A percentile compares a stretch with the other conserved stretches of the same genome.
Evolutionary conservation across 2,329 filamentous ascomycete genomes (phyloP).

Genomic region (Pseudopithomyces maydicus): DNA sequence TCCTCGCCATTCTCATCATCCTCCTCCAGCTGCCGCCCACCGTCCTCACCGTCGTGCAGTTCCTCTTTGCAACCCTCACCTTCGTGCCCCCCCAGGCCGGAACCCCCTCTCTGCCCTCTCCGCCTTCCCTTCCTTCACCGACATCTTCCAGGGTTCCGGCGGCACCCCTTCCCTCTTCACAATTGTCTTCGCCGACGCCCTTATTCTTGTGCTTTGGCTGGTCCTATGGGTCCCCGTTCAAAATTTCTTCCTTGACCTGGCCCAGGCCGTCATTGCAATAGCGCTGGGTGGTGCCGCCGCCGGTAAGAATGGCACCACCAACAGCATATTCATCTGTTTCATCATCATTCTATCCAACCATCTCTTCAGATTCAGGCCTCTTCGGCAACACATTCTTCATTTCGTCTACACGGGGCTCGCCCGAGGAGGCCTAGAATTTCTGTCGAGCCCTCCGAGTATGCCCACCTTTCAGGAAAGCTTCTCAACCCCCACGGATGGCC

Average conservation of each 20-base stretch:
- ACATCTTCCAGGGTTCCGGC: conserved; percentile 86
- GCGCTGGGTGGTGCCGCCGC: conserved; percentile 83
- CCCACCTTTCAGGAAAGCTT: conserved; percentile 42
- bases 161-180: conserved; percentile 86
- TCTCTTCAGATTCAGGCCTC: conserved; percentile 59
- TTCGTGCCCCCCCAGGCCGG: conserved; percentile 82
- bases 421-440: conserved; percentile 47
- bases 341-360: conserved; percentile 65
- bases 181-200: conserved; percentile 79
- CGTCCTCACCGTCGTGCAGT: conserved; percentile 85
- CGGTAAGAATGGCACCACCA: conserved; percentile 69
- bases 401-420: conserved; percentile 46
- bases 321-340: conserved; percentile 74
- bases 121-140: conserved; percentile 77
- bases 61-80: conserved; percentile 89
- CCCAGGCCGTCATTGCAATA: conserved; percentile 90
- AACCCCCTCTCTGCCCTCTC: conserved; percentile 77
- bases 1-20: conserved; percentile 94
- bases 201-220: conserved; percentile 84
- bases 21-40: conserved; percentile 90
- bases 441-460: conserved; percentile 44
- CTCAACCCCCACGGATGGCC: conserved; percentile 65
- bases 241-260: conserved; percentile 84
- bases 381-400: conserved; percentile 49
- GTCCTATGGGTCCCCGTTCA: conserved; percentile 87